These are phyloP conservation scores for Phytophthora colocasiae DNA, from an alignment of 352 stramenopile genomes.

Conservation along the genomic window DNA sequence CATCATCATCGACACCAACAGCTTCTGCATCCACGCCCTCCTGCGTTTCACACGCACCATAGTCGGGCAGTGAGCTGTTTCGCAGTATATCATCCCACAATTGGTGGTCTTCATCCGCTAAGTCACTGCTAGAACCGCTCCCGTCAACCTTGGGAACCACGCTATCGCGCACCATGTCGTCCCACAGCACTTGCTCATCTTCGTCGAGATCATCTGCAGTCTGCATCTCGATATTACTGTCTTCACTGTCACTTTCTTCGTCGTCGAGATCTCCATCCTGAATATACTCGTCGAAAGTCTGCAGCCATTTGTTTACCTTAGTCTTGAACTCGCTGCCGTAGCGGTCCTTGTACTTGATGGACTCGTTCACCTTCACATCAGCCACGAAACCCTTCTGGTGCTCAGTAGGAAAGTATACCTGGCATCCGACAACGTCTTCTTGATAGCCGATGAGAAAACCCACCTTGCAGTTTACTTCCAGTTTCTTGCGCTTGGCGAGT, in stretches of 20 bases:
- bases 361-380: neutral
- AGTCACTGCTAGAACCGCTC: neutral
- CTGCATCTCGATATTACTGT: neutral
- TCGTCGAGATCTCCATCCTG: neutral
- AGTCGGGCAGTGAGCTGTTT: constrained; percentile 1
- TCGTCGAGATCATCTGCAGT: neutral
- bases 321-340: neutral
- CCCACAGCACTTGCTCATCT: neutral
- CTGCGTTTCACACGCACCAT: constrained; percentile 1
- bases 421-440: neutral
- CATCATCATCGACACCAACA: neutral
- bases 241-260: neutral
- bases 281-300: neutral
- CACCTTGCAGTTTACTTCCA: neutral
- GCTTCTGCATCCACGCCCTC: neutral
- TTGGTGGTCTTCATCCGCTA: neutral
- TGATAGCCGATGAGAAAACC: neutral
- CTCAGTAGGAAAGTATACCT: neutral
- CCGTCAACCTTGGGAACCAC: neutral
- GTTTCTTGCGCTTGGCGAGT: neutral
- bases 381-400: neutral
- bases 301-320: neutral
- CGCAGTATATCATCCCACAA: neutral
- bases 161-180: neutral
- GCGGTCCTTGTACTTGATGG: neutral